These are phyloP conservation scores for Ceratocystis ficicola DNA, from an alignment of 2,329 filamentous ascomycete genomes.

Conservation along the genomic window DNA sequence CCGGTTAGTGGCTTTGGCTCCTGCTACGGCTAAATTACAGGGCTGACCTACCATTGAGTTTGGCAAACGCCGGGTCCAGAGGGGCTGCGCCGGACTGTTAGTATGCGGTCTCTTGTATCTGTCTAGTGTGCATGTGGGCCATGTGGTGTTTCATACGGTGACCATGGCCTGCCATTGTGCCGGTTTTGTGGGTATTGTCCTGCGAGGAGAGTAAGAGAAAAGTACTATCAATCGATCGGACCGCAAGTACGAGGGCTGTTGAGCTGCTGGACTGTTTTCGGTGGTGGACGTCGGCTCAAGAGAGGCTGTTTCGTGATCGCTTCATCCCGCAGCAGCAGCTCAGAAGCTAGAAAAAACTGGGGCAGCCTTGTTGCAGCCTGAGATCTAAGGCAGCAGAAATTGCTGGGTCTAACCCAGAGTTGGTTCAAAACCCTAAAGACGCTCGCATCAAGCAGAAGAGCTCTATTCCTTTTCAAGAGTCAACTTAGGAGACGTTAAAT, in stretches of 20 bases:
- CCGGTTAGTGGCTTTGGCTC: background rate
- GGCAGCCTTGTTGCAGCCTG: constrained; percentile 8
- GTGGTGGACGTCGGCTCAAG: no score
- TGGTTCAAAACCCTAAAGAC: background rate
- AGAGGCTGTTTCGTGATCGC: constrained; percentile 1
- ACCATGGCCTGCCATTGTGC: constrained; percentile 20
- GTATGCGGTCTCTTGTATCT: background rate
- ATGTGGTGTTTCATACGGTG: constrained; percentile 13
- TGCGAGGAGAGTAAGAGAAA: background rate
- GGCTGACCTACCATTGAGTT: constrained; percentile 19
- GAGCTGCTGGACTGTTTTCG: no score
- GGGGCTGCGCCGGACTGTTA: constrained; percentile 13
- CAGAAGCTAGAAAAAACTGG: background rate
- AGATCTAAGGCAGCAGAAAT: background rate
- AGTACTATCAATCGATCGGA: no score
- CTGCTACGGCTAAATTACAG: background rate
- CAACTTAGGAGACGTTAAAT: no score
- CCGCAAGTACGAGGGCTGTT: no score
- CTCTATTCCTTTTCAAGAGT: no score
- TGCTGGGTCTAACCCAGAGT: background rate
- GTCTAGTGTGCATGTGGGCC: background rate
- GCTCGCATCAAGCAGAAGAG: background rate
- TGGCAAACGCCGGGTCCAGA: constrained; percentile 23
- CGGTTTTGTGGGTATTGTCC: background rate
- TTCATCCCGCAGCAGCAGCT: background rate